Evolutionary conservation across 1,284 basidiomycete species (phyloP).

Genomic region (Fomitopsis schrenkii): DNA sequence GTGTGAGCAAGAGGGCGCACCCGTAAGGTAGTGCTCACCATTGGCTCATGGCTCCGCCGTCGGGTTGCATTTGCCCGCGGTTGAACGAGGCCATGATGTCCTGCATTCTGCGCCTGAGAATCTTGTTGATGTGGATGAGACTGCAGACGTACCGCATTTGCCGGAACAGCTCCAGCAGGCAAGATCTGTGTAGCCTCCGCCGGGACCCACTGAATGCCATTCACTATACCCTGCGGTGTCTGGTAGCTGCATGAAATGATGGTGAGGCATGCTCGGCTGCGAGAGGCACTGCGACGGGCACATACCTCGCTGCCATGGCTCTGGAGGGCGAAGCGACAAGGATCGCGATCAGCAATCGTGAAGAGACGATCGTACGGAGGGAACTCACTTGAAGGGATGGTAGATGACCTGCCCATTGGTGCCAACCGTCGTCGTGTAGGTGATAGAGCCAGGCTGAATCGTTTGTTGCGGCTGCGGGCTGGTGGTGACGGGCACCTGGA

Average conservation of each 20-base stretch:
- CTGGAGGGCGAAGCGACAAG: constrained; percentile 28
- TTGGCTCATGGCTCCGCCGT: constrained; percentile 5
- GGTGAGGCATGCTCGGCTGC: background rate
- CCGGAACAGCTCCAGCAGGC: constrained; percentile 56
- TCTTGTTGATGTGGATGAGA: background rate
- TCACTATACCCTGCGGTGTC: constrained; percentile 60
- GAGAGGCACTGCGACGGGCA: constrained; percentile 5
- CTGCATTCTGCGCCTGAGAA: constrained; percentile 26
- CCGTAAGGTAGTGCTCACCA: constrained; percentile 5
- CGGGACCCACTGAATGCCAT: constrained; percentile 74
- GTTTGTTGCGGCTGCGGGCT: constrained; percentile 19
- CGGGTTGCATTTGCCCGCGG: constrained; percentile 26
- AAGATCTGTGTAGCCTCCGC: constrained; percentile 58
- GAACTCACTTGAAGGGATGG: constrained; percentile 64
- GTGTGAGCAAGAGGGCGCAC: background rate
- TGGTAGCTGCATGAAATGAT: constrained; percentile 50
- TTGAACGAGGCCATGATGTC: constrained; percentile 57
- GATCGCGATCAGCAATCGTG: constrained; percentile 4
- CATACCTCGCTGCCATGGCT: constrained; percentile 65
- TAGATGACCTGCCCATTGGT: constrained; percentile 59
- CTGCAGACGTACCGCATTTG: constrained; percentile 40
- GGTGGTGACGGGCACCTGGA: constrained; percentile 1
- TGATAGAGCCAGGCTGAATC: constrained; percentile 56
- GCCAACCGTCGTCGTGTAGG: constrained; percentile 59
- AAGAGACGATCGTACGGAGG: constrained; percentile 1